Evolutionary conservation across 257 asterid species (phyloP), one percentile per base, ranked within the genome.

Genomic region (Echium plantagineum): DNA sequence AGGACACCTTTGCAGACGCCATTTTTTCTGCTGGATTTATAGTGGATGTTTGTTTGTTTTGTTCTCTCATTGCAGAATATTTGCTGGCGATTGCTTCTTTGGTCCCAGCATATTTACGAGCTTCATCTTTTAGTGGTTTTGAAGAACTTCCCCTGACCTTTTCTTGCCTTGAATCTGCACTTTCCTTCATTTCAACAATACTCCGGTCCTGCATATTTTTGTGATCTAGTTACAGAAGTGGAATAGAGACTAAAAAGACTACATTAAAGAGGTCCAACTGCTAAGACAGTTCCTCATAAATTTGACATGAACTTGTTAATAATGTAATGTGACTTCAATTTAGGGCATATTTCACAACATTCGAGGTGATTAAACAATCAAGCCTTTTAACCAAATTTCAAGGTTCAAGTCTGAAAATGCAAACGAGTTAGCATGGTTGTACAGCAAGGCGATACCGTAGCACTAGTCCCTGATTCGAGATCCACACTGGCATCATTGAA

Each of bases 1-100:
- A 72, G 13, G 97, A 81, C 70, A 89, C 95, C 78, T 89, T 86
- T 17, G 97, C 78, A 59, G 96, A 79, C 26, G 89, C 61, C 3
- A 77, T 69, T 52, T 66, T 76, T 78, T 77, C 97, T 0, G 63
- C 73, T 59, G 81, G 81, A 57, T 72, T 75, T 15, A 63, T 55
- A 68, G 64, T 69, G 59, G 86, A 57, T 22, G 80, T 9, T 13
- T 66, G 60, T 69, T 81, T 86, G 68, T 70, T 72, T 78, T 81
- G 95, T 71, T 83, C 97, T 83, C 94, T 81, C 52, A 80, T 69
- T 65, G 86, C 87, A 68, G 89, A 76, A 71, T 89, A 93, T 56
- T 93, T 93, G 83, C 78, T 84, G 81, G 87, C 80, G 56, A 89
- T 84, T 57, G 81, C 85, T 83, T 93, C 97, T 75, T 78, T 85